Conservation (phyloP, 495 filamentous ascomycete genomes). For the Aspergillus indologenus region DNA sequence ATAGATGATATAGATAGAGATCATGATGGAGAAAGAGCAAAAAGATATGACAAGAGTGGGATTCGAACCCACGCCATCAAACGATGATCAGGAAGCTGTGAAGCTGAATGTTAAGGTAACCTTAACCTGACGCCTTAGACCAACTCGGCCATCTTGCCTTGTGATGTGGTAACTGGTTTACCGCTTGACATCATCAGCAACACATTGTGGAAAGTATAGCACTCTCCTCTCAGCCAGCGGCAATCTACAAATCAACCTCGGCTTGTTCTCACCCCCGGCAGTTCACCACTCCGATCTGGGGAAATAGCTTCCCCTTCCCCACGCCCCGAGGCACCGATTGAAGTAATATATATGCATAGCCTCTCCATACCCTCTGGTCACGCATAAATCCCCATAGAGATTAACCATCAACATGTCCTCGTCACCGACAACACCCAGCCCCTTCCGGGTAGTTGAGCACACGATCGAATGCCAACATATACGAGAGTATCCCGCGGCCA, state of each 20-base stretch:
- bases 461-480: slow-evolving; percentile 64
- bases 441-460: slow-evolving; percentile 60
- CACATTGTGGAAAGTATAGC: too few relatives aligned
- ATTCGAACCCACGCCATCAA: slow-evolving; percentile 38
- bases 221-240: too few relatives aligned
- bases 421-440: slow-evolving; percentile 14
- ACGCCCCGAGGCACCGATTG: neutral
- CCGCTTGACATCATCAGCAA: too few relatives aligned
- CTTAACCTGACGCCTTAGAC: slow-evolving; percentile 8
- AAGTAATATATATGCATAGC: neutral
- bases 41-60: slow-evolving; percentile 38
- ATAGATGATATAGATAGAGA: too few relatives aligned
- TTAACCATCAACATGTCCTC: slow-evolving; percentile 19
- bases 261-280: neutral
- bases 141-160: slow-evolving; percentile 7
- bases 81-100: slow-evolving; percentile 5
- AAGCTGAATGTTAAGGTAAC: slow-evolving; percentile 4
- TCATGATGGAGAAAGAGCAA: too few relatives aligned
- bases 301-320: neutral
- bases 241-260: too few relatives aligned
- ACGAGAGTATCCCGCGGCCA: slow-evolving; percentile 66
- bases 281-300: slow-evolving; percentile 2
- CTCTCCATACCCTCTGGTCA: neutral
- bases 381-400: neutral
- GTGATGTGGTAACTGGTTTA: slow-evolving; percentile 2